Percentiles rank a stretch among this genome's conserved stretches.
phyloP scores from a whole-genome alignment of 23 red algal species.

The Gracilaria domingensis region DNA sequence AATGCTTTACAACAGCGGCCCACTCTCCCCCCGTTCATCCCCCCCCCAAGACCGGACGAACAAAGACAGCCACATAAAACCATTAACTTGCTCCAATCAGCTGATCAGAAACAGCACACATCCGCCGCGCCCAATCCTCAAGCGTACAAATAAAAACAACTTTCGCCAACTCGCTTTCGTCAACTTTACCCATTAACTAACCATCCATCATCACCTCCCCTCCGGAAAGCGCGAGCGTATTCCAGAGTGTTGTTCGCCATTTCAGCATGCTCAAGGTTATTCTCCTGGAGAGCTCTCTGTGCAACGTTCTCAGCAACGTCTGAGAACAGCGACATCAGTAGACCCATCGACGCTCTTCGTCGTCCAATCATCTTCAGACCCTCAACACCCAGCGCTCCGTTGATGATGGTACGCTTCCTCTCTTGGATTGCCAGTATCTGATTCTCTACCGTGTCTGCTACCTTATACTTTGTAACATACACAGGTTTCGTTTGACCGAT shows the following conservation, averaged over 20 bases:
- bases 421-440: slow-evolving; percentile 72
- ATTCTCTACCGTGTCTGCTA: slow-evolving; percentile 70
- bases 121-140: neutral
- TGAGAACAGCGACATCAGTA: slow-evolving; percentile 35
- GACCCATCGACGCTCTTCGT: slow-evolving; percentile 8
- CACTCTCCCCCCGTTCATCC: neutral
- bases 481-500: slow-evolving; percentile 74
- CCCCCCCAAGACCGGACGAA: neutral
- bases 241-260: slow-evolving; percentile 1
- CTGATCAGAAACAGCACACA: neutral
- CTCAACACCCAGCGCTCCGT: slow-evolving; percentile 58
- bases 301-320: slow-evolving; percentile 38
- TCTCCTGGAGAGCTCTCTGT: slow-evolving; percentile 4
- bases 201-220: neutral
- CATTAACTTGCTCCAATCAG: neutral
- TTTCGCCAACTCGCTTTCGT: neutral
- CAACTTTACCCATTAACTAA: neutral
- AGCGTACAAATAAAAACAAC: neutral
- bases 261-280: neutral
- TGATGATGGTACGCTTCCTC: slow-evolving; percentile 59
- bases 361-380: slow-evolving; percentile 52
- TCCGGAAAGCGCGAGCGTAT: neutral
- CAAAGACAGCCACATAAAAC: neutral
- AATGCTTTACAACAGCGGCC: neutral
- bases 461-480: slow-evolving; percentile 49